Percentiles rank a stretch among this genome's conserved stretches.
These are phyloP conservation scores for Chlamydomonas sp. DNA, from an alignment of 139 green algal species.

Conservation along the genomic window DNA sequence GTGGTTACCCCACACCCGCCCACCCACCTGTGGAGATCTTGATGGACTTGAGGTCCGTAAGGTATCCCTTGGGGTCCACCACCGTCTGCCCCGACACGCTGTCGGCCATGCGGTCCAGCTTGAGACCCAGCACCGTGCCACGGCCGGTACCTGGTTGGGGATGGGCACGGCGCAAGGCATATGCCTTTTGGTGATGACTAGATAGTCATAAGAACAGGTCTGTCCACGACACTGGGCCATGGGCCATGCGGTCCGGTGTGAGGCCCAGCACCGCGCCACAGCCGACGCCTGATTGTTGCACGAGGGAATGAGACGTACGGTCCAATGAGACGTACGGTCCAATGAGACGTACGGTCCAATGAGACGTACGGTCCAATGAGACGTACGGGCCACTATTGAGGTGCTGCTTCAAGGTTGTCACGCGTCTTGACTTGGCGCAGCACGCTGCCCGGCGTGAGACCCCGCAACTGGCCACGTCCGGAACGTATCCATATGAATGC, in stretches of 20 bases:
- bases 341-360: constrained; percentile 94
- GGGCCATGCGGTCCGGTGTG: constrained; percentile 94
- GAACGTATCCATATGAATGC: too few species aligned
- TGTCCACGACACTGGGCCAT: constrained; percentile 47
- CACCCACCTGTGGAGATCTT: constrained; percentile 28
- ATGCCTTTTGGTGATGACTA: not conserved
- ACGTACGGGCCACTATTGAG: constrained; percentile 86
- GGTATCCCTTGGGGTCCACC: constrained; percentile 98
- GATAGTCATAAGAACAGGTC: not conserved
- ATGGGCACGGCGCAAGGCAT: not conserved
- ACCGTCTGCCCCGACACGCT: constrained; percentile 92
- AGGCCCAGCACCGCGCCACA: constrained; percentile 89
- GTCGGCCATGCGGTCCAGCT: constrained; percentile 96
- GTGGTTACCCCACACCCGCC: too few species aligned
- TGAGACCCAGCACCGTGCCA: constrained; percentile 90
- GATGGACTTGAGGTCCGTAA: constrained; percentile 93
- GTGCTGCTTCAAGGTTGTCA: not conserved
- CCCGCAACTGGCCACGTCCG: too few species aligned
- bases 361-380: constrained; percentile 82
- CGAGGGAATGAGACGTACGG: not conserved
- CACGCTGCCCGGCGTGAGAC: too few species aligned
- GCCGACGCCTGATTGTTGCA: constrained; percentile 67
- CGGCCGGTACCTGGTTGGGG: constrained; percentile 75
- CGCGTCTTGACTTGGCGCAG: too few species aligned
- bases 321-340: not conserved